Base-by-base conservation (phyloP, 805 yeast genomes). In the Metschnikowia similis region DNA sequence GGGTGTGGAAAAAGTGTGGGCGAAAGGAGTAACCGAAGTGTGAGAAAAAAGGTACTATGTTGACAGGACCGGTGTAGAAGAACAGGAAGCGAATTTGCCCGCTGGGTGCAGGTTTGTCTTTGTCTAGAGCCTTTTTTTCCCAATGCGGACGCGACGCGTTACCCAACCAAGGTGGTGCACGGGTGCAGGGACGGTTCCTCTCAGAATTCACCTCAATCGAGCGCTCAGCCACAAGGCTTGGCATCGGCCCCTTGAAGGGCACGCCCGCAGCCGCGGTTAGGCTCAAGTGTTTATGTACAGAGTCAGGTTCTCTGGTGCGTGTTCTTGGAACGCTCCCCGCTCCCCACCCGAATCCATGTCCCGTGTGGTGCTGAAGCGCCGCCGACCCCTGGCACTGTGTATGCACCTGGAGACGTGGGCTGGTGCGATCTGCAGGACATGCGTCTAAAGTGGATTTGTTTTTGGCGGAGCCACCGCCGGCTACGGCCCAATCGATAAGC, bases 61-160 rank as follows among this genome's bases (percentile, higher is more conserved):
- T 43, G 46, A 43, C 46, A 43, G 46, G 34, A 31, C 40, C 31
- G 46, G 46, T 43, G 39, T 43, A 43, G 16, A 43, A 43, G 46
- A 27, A 27, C 26, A 39, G 32, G 26, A 17, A 27, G 46, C 40
- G 32, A 9, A 27, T 43, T 42, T 43, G 21, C 14, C 11, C 17
- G 4, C 34, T 28, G 6, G 16, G 27, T 35, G 46, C 46, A 34
- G 39, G 39, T 8, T 3, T 9, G 11, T 14, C 41, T 17, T 13
- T 35, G 38, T 17, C 35, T 27, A 34, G 46, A 42, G 38, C 11
- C 13, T 14, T 8, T 37, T 37, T 45, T 45, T 45, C 48, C 48
- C 42, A 31, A 45, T 45, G 16, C 14, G 48, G 30, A 36, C 42
- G 48, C 48, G 48, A 36, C 48, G 48, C 48, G 48, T 45, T 11